These are phyloP conservation scores for Amauroascus niger DNA, from an alignment of 2,329 filamentous ascomycete species.

Conservation along the genomic window DNA sequence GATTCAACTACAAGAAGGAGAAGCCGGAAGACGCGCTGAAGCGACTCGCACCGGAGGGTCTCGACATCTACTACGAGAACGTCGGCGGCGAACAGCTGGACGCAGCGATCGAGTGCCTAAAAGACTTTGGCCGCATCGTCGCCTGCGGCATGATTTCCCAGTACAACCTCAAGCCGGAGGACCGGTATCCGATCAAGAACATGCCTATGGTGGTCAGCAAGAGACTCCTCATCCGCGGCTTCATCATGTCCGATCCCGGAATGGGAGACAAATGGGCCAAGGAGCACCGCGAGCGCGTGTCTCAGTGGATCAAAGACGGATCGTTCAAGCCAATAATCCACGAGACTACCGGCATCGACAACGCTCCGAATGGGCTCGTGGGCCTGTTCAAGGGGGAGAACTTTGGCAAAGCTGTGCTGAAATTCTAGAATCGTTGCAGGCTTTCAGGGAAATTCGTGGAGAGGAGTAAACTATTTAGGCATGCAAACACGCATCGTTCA, in stretches of 20 bases:
- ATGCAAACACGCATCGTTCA: too few relatives aligned
- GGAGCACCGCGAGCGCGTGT: constrained; percentile 67
- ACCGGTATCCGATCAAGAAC: constrained; percentile 59
- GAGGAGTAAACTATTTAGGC: too few relatives aligned
- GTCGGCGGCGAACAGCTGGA: constrained; percentile 67
- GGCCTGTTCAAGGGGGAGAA: constrained; percentile 70
- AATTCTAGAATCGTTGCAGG: too few relatives aligned
- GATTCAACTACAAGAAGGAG: constrained; percentile 86
- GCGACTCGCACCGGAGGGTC: constrained; percentile 62
- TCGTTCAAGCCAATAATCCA: constrained; percentile 60
- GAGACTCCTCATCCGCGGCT: constrained; percentile 59
- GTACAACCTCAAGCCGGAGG: constrained; percentile 55
- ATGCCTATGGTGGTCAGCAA: constrained; percentile 56
- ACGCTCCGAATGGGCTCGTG: constrained; percentile 61
- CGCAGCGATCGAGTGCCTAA: constrained; percentile 56
- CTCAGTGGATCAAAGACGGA: constrained; percentile 67
- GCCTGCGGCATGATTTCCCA: constrained; percentile 61
- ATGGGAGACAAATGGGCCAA: constrained; percentile 57
- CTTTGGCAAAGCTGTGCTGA: constrained; percentile 75
- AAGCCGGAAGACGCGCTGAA: constrained; percentile 56
- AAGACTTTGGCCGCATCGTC: constrained; percentile 55
- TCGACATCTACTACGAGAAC: constrained; percentile 79
- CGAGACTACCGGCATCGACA: constrained; percentile 67
- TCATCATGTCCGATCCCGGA: constrained; percentile 58
- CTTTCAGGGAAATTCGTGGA: too few relatives aligned